Evolutionary conservation across 805 yeast species (phyloP).

Genomic region (Starmera amethionina): DNA sequence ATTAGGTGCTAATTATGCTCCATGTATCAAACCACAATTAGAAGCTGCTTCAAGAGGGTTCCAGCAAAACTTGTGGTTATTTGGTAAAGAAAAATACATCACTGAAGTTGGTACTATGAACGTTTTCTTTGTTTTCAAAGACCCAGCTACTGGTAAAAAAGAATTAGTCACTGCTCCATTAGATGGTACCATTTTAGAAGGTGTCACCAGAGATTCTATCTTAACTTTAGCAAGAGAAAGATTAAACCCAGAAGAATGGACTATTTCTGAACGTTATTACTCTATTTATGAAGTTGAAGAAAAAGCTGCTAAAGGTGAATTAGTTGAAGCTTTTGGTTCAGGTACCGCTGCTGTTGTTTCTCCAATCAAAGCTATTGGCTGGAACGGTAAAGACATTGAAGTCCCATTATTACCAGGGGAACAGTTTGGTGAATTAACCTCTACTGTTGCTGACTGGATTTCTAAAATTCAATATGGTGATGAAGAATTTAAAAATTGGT

Average conservation of each 20-base stretch:
- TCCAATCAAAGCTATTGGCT: conserved; percentile 84
- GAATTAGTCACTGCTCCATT: conserved; percentile 94
- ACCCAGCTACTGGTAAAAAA: conserved; percentile 67
- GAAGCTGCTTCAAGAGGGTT: conserved; percentile 88
- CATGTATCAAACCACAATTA: conserved; percentile 83
- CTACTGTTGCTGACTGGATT: conserved; percentile 76
- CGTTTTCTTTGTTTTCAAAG: conserved; percentile 77
- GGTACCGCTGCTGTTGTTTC: conserved; percentile 98
- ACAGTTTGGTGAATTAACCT: conserved; percentile 72
- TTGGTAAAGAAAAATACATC: conserved; percentile 77
- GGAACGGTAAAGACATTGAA: conserved; percentile 56
- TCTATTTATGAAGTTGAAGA: conserved; percentile 75
- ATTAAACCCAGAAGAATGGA: conserved; percentile 73
- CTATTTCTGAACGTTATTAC: conserved; percentile 70
- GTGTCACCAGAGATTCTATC: conserved; percentile 91
- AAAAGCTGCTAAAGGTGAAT: conserved; percentile 67
- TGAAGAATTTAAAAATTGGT: conserved; percentile 51
- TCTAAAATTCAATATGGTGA: conserved; percentile 85
- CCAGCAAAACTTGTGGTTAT: conserved; percentile 95
- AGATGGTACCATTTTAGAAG: conserved; percentile 95
- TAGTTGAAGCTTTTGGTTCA: conserved; percentile 91
- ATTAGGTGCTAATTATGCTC: conserved; percentile 97
- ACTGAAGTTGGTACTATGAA: conserved; percentile 99
- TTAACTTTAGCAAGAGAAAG: conserved; percentile 67
- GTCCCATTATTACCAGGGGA: conserved; percentile 80